Evolutionary conservation across 306 rosid species (phyloP).

Genomic region (Lupinus albus): DNA sequence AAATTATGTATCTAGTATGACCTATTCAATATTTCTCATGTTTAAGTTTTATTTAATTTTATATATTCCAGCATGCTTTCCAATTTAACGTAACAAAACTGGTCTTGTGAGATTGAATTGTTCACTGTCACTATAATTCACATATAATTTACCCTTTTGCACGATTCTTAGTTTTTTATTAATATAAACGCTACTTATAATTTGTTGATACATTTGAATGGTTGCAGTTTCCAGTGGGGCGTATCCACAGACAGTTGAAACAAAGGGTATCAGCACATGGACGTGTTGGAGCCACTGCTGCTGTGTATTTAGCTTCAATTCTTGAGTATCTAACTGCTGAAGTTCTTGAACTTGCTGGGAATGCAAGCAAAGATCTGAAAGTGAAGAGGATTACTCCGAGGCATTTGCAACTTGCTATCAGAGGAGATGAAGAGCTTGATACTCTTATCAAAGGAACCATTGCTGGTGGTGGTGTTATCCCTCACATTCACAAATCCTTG

Average conservation of each 20-base stretch:
- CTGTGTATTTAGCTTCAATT: conserved; percentile 91
- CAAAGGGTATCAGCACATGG: conserved; percentile 78
- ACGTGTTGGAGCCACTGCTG: conserved; percentile 96
- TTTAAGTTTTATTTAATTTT: no score
- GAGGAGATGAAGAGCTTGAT: conserved; percentile 98
- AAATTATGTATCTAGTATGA: neutral
- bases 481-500: conserved; percentile 95
- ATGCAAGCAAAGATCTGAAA: conserved; percentile 93
- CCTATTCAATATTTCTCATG: neutral
- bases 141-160: no score
- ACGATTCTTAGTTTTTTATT: no score
- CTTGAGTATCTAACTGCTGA: conserved; percentile 94
- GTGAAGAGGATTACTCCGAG: conserved; percentile 98
- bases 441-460: conserved; percentile 93
- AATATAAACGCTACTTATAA: no score
- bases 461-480: conserved; percentile 99
- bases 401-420: conserved; percentile 90
- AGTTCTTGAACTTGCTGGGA: conserved; percentile 94
- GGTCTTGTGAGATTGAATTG: no score
- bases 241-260: conserved; percentile 92
- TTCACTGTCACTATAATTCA: no score
- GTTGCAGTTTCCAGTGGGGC: conserved; percentile 87
- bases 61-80: no score
- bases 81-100: no score
- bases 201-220: neutral